phyloP scores from a whole-genome alignment of 345 rosid species.

The Microcos paniculata region DNA sequence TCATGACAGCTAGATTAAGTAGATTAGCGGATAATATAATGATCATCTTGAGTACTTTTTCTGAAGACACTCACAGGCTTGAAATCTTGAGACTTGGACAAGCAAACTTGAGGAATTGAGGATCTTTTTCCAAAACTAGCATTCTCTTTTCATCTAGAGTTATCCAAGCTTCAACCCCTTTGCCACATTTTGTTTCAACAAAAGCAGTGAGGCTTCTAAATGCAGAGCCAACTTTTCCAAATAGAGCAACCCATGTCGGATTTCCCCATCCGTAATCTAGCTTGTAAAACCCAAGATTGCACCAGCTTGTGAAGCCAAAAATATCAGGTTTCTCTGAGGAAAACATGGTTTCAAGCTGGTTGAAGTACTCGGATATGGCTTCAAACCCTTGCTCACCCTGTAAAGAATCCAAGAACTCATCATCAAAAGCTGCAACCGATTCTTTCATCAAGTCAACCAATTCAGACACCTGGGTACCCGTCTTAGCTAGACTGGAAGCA shows the following conservation, averaged over 20 bases:
- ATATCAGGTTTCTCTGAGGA: neutral
- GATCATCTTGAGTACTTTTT: neutral
- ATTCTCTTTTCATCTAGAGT: constrained; percentile 1
- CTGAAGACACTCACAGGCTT: neutral
- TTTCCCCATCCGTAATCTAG: neutral
- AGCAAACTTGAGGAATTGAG: constrained; percentile 1
- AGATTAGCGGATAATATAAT: neutral
- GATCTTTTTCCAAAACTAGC: neutral
- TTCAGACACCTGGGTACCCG: neutral
- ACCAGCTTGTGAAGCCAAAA: neutral
- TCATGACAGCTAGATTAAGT: too few relatives aligned
- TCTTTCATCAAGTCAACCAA: neutral
- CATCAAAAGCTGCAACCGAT: neutral
- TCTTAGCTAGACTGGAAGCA: neutral
- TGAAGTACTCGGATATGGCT: neutral
- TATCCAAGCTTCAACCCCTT: constrained; percentile 13
- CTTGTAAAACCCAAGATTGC: neutral
- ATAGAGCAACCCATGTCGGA: neutral
- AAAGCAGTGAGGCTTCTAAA: neutral
- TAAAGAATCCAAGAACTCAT: neutral
- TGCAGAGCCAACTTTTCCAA: neutral
- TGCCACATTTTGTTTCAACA: constrained; percentile 2
- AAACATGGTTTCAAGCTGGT: constrained; percentile 2
- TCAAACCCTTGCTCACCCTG: constrained; percentile 3
- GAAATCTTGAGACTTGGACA: neutral